Percentiles rank a stretch among this genome's conserved stretches.
These are phyloP conservation scores for Sporobolus alterniflorus DNA, from an alignment of 202 grass and related monocot species.

Conservation along the genomic window DNA sequence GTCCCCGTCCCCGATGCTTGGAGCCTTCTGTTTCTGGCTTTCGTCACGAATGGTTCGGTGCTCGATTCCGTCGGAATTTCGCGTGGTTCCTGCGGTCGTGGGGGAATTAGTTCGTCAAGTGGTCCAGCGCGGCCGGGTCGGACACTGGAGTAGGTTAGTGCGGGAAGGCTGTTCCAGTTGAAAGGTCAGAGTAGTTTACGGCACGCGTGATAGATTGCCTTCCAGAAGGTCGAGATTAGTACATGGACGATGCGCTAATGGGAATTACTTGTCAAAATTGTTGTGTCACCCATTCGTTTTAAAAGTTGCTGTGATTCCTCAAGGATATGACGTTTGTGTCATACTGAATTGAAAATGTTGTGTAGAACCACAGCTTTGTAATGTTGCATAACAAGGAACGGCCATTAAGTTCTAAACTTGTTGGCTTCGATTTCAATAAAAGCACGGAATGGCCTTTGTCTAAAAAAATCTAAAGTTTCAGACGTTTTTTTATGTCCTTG, in stretches of 20 bases:
- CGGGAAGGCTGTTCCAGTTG: neutral
- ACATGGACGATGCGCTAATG: constrained; percentile 4
- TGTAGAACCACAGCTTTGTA: neutral
- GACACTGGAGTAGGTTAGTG: constrained; percentile 4
- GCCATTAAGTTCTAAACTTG: neutral
- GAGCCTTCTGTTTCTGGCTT: neutral
- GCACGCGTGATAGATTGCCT: neutral
- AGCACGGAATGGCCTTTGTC: neutral
- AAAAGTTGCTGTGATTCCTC: constrained; percentile 15
- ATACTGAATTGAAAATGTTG: neutral
- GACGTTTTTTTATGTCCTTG: neutral
- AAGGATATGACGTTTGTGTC: neutral
- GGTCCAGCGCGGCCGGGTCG: constrained; percentile 13
- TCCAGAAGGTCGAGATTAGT: constrained; percentile 33
- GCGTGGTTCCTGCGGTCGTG: neutral
- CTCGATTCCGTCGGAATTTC: neutral
- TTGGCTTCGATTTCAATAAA: neutral
- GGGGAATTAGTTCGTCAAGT: neutral
- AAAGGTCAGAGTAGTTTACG: neutral
- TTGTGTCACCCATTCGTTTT: neutral
- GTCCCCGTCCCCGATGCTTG: neutral
- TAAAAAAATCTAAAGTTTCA: neutral
- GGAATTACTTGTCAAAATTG: neutral
- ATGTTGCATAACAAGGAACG: too few species aligned
- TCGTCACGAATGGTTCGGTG: neutral